Conservation (phyloP, 139 green algal genomes). For the Volvox africanus region DNA sequence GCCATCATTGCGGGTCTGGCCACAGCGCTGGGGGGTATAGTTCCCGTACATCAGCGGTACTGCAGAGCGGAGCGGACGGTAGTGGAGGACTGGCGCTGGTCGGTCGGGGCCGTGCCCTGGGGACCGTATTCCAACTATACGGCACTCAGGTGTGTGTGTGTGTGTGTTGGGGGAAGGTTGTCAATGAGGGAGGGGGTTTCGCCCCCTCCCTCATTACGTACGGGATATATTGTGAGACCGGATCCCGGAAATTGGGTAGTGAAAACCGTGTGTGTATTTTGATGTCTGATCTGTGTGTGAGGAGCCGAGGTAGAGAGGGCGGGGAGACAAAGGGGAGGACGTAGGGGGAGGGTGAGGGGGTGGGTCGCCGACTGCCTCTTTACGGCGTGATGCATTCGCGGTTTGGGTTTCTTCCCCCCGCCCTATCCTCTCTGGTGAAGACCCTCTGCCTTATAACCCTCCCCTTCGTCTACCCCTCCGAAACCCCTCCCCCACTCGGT, state of each 20-base stretch:
- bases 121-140: conserved; percentile 62
- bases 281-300: too few relatives aligned
- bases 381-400: neutral
- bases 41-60: conserved; percentile 25
- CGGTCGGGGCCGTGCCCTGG: conserved; percentile 62
- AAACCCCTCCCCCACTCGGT: too few relatives aligned
- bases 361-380: neutral
- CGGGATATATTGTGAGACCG: too few relatives aligned
- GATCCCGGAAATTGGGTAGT: too few relatives aligned
- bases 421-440: too few relatives aligned
- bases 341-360: neutral
- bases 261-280: too few relatives aligned
- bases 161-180: neutral
- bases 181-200: too few relatives aligned
- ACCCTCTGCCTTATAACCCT: too few relatives aligned
- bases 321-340: neutral
- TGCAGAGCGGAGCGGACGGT: conserved; percentile 18
- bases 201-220: too few relatives aligned
- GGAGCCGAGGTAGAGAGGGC: neutral
- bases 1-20: conserved; percentile 61
- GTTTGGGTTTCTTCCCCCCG: too few relatives aligned
- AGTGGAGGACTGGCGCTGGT: conserved; percentile 67
- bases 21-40: conserved; percentile 46
- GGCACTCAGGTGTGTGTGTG: conserved; percentile 35
- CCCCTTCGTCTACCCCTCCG: too few relatives aligned